A percentile compares a stretch with the other conserved stretches of the same genome.
Evolutionary conservation across 441 rosid genomes (phyloP).

Genomic region (Adansonia madagascariensis): DNA sequence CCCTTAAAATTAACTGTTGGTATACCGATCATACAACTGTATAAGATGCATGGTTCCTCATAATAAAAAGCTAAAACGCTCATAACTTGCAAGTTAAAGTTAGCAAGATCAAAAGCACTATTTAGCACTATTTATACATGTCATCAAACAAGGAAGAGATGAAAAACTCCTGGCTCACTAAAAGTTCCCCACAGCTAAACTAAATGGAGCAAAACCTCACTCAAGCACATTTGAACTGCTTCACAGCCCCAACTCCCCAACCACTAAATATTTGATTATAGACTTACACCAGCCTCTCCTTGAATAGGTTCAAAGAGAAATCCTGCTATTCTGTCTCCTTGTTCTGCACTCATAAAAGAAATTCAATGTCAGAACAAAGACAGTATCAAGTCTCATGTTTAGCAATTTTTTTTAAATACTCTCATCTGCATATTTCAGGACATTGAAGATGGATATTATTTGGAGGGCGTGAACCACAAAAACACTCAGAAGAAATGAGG

Average conservation of each 20-base stretch:
- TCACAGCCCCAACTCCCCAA: not conserved
- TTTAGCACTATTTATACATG: not conserved
- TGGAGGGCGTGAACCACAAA: not conserved
- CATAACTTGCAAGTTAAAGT: not conserved
- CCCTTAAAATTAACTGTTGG: no score
- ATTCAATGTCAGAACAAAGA: constrained; percentile 13
- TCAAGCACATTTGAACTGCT: not conserved
- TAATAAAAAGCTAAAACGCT: not conserved
- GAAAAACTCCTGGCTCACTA: not conserved
- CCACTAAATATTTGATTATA: constrained; percentile 17
- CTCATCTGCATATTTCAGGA: not conserved
- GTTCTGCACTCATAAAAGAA: constrained; percentile 50
- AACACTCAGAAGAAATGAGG: not conserved
- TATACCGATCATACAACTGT: not conserved
- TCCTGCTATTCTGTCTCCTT: constrained; percentile 81
- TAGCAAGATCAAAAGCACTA: constrained; percentile 9
- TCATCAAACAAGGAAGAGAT: not conserved
- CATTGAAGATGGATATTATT: not conserved
- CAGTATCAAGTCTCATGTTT: not conserved
- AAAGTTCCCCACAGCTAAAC: not conserved
- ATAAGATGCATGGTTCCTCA: not conserved
- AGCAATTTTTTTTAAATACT: not conserved
- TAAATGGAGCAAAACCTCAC: not conserved
- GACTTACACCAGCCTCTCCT: constrained; percentile 97
- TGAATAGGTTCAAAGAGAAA: constrained; percentile 96